phyloP scores from a whole-genome alignment of 495 filamentous ascomycete genomes.

The Talaromyces liani region DNA sequence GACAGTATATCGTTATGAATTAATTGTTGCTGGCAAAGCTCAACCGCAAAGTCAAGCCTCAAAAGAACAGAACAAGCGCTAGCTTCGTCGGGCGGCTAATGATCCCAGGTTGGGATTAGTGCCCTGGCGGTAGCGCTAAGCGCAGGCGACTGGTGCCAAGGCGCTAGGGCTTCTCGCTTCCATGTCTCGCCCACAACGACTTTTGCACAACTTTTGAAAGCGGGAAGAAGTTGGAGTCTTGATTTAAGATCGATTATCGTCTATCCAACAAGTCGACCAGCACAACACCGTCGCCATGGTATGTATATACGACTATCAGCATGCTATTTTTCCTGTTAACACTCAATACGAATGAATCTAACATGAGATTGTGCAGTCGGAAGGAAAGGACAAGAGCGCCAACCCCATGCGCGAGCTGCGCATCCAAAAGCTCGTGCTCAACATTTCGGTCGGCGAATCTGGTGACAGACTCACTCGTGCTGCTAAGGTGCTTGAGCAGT shows the following conservation, averaged over 20 bases:
- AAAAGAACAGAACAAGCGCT: neutral
- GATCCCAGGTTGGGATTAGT: neutral
- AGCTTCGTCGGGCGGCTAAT: neutral
- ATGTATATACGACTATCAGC: conserved; percentile 19
- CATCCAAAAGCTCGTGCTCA: conserved; percentile 99
- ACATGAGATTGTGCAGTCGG: conserved; percentile 27
- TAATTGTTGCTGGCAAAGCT: neutral
- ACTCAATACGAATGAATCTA: conserved; percentile 3
- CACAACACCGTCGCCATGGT: conserved; percentile 42
- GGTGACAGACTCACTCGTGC: conserved; percentile 99
- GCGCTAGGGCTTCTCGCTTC: conserved; percentile 38
- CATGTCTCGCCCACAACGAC: conserved; percentile 34
- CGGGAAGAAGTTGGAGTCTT: conserved; percentile 4
- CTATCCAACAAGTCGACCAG: conserved; percentile 37
- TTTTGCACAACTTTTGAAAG: conserved; percentile 31
- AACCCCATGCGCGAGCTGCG: conserved; percentile 99
- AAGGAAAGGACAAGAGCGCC: conserved; percentile 69
- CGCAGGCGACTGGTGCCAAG: conserved; percentile 20
- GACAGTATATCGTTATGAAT: neutral
- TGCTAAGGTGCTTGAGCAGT: conserved; percentile 99
- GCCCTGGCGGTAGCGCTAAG: neutral
- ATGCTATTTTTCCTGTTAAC: neutral
- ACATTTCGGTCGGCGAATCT: conserved; percentile 99
- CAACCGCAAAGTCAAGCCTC: neutral
- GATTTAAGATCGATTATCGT: conserved; percentile 15